These are phyloP conservation scores for Spirogloea muscicola DNA, from an alignment of 139 green algal species.

Conservation along the genomic window DNA sequence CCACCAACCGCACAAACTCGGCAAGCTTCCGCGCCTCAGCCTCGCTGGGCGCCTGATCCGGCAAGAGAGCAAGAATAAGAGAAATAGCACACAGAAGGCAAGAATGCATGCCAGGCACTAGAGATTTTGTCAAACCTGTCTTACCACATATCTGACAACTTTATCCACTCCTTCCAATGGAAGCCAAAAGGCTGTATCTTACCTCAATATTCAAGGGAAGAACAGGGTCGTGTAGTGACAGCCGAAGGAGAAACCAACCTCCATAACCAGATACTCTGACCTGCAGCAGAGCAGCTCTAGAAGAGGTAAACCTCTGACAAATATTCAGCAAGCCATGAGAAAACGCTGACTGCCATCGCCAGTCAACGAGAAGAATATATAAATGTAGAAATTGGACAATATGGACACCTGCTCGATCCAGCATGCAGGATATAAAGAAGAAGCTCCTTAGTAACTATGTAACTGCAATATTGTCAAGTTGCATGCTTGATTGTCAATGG, in stretches of 20 bases:
- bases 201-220: conserved; percentile 64
- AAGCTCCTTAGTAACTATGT: neutral
- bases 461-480: neutral
- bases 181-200: neutral
- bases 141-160: neutral
- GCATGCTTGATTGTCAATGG: neutral
- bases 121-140: neutral
- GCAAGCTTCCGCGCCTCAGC: conserved; percentile 14
- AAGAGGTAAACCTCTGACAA: conserved; percentile 10
- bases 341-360: neutral
- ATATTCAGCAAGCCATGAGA: conserved; percentile 16
- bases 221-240: conserved; percentile 83
- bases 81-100: conserved; percentile 23
- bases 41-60: conserved; percentile 11
- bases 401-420: too few species aligned
- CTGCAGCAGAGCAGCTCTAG: conserved; percentile 11
- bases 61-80: conserved; percentile 1
- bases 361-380: neutral
- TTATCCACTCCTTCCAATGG: neutral
- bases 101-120: conserved; percentile 1
- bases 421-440: too few species aligned
- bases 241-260: conserved; percentile 85
- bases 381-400: neutral
- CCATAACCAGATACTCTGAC: conserved; percentile 50
- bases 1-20: conserved; percentile 3